Evolutionary conservation across 805 yeast species (phyloP).

Genomic region (Candida ortonii): DNA sequence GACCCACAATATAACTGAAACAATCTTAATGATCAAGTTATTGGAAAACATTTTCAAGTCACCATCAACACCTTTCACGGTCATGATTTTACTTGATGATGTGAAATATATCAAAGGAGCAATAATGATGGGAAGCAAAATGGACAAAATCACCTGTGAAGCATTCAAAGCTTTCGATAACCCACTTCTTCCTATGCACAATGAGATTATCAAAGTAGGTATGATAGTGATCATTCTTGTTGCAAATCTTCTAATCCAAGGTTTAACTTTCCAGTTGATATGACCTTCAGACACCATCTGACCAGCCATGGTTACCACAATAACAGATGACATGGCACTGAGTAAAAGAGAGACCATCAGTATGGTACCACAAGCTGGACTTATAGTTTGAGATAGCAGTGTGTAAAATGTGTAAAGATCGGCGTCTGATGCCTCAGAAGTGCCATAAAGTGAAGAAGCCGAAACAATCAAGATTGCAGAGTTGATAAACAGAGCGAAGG

Average conservation of each 20-base stretch:
- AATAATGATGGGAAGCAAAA: conserved; percentile 71
- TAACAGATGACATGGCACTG: conserved; percentile 83
- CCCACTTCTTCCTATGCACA: conserved; percentile 66
- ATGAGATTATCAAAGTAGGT: conserved; percentile 69
- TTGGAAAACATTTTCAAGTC: conserved; percentile 50
- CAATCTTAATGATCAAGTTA: conserved; percentile 51
- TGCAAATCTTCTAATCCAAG: conserved; percentile 75
- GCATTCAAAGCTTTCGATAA: conserved; percentile 69
- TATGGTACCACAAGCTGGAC: conserved; percentile 74
- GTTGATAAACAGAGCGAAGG: conserved; percentile 81
- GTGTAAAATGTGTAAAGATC: conserved; percentile 72
- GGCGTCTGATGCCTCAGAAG: conserved; percentile 62
- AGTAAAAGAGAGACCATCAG: conserved; percentile 78
- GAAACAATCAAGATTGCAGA: conserved; percentile 75
- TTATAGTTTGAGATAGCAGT: conserved; percentile 51
- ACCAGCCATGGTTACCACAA: conserved; percentile 87
- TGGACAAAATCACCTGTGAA: conserved; percentile 75
- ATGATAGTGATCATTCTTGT: conserved; percentile 72
- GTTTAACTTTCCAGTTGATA: conserved; percentile 69
- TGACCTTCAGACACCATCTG: conserved; percentile 89
- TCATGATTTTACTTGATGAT: conserved; percentile 62
- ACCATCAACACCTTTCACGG: conserved; percentile 35
- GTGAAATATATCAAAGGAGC: conserved; percentile 83
- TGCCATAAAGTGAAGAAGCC: conserved; percentile 69
- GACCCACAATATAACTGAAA: conserved; percentile 58